phyloP scores from a whole-genome alignment of 1,284 basidiomycete genomes.

The Microbotryum saponariae region DNA sequence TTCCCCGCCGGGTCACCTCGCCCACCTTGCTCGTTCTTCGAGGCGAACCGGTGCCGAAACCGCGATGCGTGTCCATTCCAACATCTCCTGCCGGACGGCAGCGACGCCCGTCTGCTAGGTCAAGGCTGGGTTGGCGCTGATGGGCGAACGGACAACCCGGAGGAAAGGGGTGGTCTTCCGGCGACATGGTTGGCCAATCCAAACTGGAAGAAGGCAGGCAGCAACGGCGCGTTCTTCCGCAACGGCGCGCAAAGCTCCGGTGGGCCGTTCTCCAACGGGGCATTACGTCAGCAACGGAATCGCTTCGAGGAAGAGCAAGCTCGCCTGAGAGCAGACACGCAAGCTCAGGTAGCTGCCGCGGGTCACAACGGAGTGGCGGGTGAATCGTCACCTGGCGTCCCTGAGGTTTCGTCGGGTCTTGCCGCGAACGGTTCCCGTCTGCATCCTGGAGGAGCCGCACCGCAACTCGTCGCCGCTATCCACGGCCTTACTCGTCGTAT shows the following conservation, averaged over 20 bases:
- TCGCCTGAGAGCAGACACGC: not conserved
- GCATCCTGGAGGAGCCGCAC: slow-evolving; percentile 2
- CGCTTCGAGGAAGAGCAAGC: slow-evolving; percentile 1
- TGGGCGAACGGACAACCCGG: slow-evolving; percentile 24
- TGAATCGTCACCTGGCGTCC: not conserved
- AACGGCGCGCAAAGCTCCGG: too few species aligned
- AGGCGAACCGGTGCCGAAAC: slow-evolving; percentile 33
- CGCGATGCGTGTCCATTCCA: slow-evolving; percentile 31
- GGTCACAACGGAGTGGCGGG: too few species aligned
- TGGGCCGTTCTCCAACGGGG: too few species aligned
- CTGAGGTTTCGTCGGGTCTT: not conserved
- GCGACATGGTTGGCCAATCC: slow-evolving; percentile 19
- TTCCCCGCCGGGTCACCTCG: slow-evolving; percentile 13
- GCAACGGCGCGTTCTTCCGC: too few species aligned
- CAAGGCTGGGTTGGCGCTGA: slow-evolving; percentile 26
- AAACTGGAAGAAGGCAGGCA: not conserved
- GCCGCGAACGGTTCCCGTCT: not conserved
- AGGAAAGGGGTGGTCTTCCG: slow-evolving; percentile 27
- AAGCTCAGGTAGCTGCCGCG: not conserved
- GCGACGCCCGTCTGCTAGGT: slow-evolving; percentile 25
- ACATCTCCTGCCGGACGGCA: slow-evolving; percentile 30
- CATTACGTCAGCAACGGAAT: not conserved
- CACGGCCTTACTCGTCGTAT: slow-evolving; percentile 27
- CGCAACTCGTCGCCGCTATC: slow-evolving; percentile 31
- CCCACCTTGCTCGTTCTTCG: slow-evolving; percentile 35